Conservation (phyloP, 495 filamentous ascomycete genomes). For the Talaromyces nanjingensis region DNA sequence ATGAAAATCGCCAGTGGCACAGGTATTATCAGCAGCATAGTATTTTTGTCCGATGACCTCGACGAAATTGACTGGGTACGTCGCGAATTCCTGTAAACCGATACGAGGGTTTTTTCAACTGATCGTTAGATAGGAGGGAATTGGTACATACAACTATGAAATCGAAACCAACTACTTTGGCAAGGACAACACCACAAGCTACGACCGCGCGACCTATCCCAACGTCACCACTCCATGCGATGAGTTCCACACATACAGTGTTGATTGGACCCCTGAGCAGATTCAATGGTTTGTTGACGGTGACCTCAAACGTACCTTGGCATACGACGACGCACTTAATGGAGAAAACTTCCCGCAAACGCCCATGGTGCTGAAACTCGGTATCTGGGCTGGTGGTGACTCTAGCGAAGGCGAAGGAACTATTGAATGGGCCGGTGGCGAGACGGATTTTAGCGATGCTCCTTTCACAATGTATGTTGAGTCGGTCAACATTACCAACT, state of each 20-base stretch:
- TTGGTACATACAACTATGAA: conserved; percentile 44
- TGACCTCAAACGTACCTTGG: conserved; percentile 58
- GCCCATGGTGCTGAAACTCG: conserved; percentile 71
- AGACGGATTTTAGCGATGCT: conserved; percentile 55
- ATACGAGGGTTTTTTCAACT: not conserved
- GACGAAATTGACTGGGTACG: conserved; percentile 82
- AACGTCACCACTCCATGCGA: conserved; percentile 50
- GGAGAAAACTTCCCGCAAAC: conserved; percentile 71
- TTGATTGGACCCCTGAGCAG: conserved; percentile 71
- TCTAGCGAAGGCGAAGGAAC: conserved; percentile 44
- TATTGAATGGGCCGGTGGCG: conserved; percentile 65
- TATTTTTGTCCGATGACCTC: conserved; percentile 72
- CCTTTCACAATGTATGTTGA: conserved; percentile 68
- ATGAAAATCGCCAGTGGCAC: conserved; percentile 58
- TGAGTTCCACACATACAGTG: conserved; percentile 67
- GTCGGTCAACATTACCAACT: conserved; percentile 30
- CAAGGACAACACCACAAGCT: conserved; percentile 67
- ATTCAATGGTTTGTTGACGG: conserved; percentile 75
- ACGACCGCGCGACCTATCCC: conserved; percentile 57
- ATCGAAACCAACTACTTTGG: conserved; percentile 86
- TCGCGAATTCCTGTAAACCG: conserved; percentile 6
- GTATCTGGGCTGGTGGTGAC: conserved; percentile 71
- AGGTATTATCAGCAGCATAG: conserved; percentile 71
- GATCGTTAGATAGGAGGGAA: conserved; percentile 38
- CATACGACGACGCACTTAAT: conserved; percentile 46